phyloP scores from a whole-genome alignment of 495 filamentous ascomycete genomes.

The Aspergillus homomorphus region DNA sequence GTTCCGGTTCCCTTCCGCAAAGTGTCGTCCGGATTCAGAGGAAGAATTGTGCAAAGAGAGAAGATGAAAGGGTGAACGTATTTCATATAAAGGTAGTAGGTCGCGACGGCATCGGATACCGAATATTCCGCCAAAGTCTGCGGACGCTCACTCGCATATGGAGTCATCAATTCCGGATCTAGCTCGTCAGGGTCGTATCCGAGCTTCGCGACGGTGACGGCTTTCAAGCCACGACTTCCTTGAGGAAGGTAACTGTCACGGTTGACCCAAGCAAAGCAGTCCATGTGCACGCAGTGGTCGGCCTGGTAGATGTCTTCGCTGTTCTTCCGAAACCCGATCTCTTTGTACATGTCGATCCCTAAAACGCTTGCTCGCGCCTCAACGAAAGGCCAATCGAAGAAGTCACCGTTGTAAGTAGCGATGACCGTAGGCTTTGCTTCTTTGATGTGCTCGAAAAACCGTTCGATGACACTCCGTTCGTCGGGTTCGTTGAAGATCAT shows the following conservation, averaged over 20 bases:
- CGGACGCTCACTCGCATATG: conserved; percentile 85
- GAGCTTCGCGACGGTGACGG: conserved; percentile 94
- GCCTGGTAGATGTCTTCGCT: conserved; percentile 94
- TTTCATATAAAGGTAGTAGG: conserved; percentile 99
- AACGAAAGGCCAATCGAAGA: conserved; percentile 99
- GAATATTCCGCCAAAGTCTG: conserved; percentile 97
- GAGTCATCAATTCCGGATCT: conserved; percentile 97
- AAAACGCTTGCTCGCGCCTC: conserved; percentile 87
- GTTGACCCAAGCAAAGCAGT: conserved; percentile 98
- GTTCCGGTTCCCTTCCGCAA: conserved; percentile 95
- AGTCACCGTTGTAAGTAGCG: conserved; percentile 99
- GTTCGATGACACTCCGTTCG: conserved; percentile 80
- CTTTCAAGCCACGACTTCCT: conserved; percentile 95
- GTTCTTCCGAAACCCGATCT: conserved; percentile 95
- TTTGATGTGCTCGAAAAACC: conserved; percentile 95
- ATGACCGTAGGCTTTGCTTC: conserved; percentile 93
- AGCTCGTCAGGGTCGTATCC: conserved; percentile 98
- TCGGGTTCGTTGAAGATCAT: conserved; percentile 98
- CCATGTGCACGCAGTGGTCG: conserved; percentile 95
- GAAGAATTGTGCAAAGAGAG: conserved; percentile 94
- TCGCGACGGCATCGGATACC: conserved; percentile 97
- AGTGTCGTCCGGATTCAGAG: conserved; percentile 87
- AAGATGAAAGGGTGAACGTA: conserved; percentile 99
- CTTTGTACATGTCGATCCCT: conserved; percentile 99
- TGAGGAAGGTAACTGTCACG: conserved; percentile 97